A percentile compares a stretch with the other conserved stretches of the same genome.
Evolutionary conservation across 441 rosid genomes (phyloP).

Genomic region (Iberis amara): DNA sequence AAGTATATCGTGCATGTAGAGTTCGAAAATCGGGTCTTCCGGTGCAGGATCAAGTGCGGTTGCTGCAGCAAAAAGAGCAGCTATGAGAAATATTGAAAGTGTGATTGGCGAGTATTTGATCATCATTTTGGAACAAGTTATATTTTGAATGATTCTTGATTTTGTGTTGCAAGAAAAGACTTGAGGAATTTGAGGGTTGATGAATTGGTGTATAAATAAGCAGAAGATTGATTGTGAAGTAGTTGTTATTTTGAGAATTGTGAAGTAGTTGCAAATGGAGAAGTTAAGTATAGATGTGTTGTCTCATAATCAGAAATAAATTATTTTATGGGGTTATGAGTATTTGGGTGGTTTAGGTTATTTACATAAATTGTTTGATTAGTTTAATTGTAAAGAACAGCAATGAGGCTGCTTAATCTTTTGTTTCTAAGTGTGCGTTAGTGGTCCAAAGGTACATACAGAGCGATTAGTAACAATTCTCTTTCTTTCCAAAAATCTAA

Average conservation of each 20-base stretch:
- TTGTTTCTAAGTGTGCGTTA: not conserved
- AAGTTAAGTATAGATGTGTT: conserved; percentile 3
- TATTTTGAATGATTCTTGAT: conserved; percentile 12
- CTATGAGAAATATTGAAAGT: conserved; percentile 25
- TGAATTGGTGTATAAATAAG: conserved; percentile 26
- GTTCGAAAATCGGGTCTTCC: conserved; percentile 48
- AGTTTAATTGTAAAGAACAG: conserved; percentile 4
- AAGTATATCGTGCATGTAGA: conserved; percentile 78
- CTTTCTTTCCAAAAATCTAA: too few species aligned
- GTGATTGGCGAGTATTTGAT: conserved; percentile 24
- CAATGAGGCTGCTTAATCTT: not conserved
- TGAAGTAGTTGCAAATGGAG: conserved; percentile 39
- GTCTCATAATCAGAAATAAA: not conserved
- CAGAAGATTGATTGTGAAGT: conserved; percentile 30
- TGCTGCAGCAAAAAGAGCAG: conserved; percentile 24
- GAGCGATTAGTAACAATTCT: too few species aligned
- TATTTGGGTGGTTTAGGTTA: conserved; percentile 16
- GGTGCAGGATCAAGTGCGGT: conserved; percentile 34
- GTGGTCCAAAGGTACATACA: not conserved
- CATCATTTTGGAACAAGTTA: conserved; percentile 32
- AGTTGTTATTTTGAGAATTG: conserved; percentile 24
- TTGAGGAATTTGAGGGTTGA: conserved; percentile 11
- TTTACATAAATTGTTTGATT: conserved; percentile 11
- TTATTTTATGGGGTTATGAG: too few species aligned
- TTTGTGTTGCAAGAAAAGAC: conserved; percentile 11